Percentiles rank a stretch among this genome's conserved stretches.
Conservation (phyloP, 202 grass and related monocot species). For the Cymbopogon flexuosus region DNA sequence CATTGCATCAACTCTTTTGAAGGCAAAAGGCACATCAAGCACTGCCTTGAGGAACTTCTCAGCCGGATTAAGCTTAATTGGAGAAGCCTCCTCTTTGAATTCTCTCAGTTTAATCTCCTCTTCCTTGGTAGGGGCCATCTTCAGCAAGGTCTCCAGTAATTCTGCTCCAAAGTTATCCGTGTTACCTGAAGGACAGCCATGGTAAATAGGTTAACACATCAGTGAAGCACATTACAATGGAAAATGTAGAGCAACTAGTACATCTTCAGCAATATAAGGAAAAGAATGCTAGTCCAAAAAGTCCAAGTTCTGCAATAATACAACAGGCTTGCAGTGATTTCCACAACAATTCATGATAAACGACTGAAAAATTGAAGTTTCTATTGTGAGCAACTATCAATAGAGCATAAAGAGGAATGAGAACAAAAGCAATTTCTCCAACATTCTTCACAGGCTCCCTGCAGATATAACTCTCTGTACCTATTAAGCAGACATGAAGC, state of each 20-base stretch:
- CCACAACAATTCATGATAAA: not conserved
- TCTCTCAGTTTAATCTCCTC: slow-evolving; percentile 78
- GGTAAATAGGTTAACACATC: slow-evolving; percentile 7
- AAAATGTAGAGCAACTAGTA: slow-evolving; percentile 9
- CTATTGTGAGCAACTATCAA: slow-evolving; percentile 11
- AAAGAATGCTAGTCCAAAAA: not conserved
- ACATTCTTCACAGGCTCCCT: slow-evolving; percentile 26
- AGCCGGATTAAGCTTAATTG: slow-evolving; percentile 56
- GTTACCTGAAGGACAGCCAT: slow-evolving; percentile 45
- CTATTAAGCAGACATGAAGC: not conserved
- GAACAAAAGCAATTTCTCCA: not conserved
- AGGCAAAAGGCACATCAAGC: slow-evolving; percentile 77
- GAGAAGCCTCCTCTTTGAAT: slow-evolving; percentile 58
- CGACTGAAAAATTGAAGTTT: not conserved
- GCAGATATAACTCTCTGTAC: slow-evolving; percentile 1
- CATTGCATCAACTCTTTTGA: slow-evolving; percentile 83
- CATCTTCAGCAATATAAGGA: not conserved
- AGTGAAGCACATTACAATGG: not conserved
- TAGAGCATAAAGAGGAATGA: not conserved
- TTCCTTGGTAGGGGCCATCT: slow-evolving; percentile 89
- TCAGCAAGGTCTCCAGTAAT: slow-evolving; percentile 67
- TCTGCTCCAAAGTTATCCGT: slow-evolving; percentile 57
- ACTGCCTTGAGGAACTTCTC: slow-evolving; percentile 85
- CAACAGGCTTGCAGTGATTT: not conserved
- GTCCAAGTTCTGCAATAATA: not conserved